phyloP scores from a whole-genome alignment of 1,139 yeast genomes.

The Sugiyamaella grinbergsii region DNA sequence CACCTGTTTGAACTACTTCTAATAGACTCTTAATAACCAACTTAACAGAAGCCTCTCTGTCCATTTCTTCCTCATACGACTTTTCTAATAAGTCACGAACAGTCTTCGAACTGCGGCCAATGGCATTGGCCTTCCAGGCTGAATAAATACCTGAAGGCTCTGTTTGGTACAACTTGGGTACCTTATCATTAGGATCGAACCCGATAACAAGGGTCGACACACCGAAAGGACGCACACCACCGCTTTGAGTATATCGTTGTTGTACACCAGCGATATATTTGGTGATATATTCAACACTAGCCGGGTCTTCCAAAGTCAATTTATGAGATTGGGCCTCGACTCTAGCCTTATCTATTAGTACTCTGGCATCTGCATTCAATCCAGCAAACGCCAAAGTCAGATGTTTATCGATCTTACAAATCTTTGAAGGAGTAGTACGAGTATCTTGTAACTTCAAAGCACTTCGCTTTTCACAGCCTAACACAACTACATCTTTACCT shows the following conservation, averaged over 20 bases:
- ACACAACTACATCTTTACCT: slow-evolving; percentile 83
- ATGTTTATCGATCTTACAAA: slow-evolving; percentile 88
- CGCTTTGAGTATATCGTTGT: slow-evolving; percentile 96
- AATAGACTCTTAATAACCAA: slow-evolving; percentile 83
- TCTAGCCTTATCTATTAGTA: slow-evolving; percentile 91
- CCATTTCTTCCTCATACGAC: slow-evolving; percentile 73
- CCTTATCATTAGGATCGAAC: slow-evolving; percentile 80
- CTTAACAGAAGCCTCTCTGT: slow-evolving; percentile 73
- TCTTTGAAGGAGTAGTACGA: slow-evolving; percentile 91
- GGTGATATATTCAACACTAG: slow-evolving; percentile 87
- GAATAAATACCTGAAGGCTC: slow-evolving; percentile 98
- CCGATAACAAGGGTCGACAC: slow-evolving; percentile 95
- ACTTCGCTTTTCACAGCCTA: slow-evolving; percentile 96
- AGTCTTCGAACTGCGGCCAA: slow-evolving; percentile 93
- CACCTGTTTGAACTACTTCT: slow-evolving; percentile 98
- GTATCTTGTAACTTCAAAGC: slow-evolving; percentile 95
- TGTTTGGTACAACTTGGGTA: slow-evolving; percentile 86
- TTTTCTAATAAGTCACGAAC: slow-evolving; percentile 95
- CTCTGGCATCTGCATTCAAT: slow-evolving; percentile 94
- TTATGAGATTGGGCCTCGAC: slow-evolving; percentile 97
- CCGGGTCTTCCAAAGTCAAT: slow-evolving; percentile 91
- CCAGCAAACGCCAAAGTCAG: slow-evolving; percentile 95
- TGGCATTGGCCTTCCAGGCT: slow-evolving; percentile 99
- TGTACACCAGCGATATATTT: slow-evolving; percentile 96
- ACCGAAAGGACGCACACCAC: slow-evolving; percentile 96